A percentile compares a stretch with the other conserved stretches of the same genome.
phyloP scores from a whole-genome alignment of 2,329 filamentous ascomycete genomes.

The Curvularia sp. region DNA sequence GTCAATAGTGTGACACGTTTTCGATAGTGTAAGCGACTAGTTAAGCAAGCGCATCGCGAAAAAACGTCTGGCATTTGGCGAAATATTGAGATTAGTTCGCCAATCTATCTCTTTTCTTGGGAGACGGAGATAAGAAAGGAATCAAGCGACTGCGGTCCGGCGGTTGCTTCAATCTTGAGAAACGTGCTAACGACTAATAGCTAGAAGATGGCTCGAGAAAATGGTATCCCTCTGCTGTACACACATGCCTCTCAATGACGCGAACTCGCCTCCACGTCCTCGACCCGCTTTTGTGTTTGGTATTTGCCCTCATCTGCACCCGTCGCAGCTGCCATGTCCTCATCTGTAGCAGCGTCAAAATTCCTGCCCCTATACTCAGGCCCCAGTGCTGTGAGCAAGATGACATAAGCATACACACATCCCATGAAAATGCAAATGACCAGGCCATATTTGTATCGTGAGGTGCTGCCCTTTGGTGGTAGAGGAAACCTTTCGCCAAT shows the following conservation, averaged over 20 bases:
- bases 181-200: background rate
- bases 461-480: constrained; percentile 54
- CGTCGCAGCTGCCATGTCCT: constrained; percentile 43
- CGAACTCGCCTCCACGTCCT: constrained; percentile 11
- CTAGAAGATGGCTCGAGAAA: background rate
- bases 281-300: constrained; percentile 15
- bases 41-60: background rate
- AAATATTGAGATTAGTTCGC: background rate
- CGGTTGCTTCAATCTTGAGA: background rate
- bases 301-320: constrained; percentile 20
- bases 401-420: constrained; percentile 73
- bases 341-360: constrained; percentile 45
- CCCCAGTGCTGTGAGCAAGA: constrained; percentile 69
- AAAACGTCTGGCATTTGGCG: background rate
- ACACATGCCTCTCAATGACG: background rate
- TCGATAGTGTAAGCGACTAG: too few relatives aligned
- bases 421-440: constrained; percentile 94
- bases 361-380: constrained; percentile 55
- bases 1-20: background rate
- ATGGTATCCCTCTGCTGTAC: background rate
- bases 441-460: constrained; percentile 69
- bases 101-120: background rate
- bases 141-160: background rate
- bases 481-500: constrained; percentile 79
- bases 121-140: background rate